Evolutionary conservation across 441 rosid species (phyloP).

Genomic region (Arabidopsis hybrid): DNA sequence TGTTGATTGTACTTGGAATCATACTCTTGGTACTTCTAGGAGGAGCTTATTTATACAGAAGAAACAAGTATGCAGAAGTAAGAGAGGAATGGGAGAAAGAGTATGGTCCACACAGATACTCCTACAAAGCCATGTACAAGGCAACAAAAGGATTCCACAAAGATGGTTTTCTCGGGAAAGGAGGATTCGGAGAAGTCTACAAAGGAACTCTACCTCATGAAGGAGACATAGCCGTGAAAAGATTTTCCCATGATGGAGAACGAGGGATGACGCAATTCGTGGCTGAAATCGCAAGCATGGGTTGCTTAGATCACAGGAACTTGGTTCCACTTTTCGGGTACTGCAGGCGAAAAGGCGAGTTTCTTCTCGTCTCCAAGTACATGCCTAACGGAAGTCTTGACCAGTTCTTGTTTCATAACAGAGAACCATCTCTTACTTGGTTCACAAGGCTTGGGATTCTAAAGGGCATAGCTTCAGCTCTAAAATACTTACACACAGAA

Average conservation of each 20-base stretch:
- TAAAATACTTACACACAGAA: conserved; percentile 65
- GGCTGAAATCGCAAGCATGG: conserved; percentile 62
- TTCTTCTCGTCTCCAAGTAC: conserved; percentile 58
- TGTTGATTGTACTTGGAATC: conserved; percentile 29
- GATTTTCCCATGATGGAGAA: conserved; percentile 47
- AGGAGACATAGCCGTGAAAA: conserved; percentile 49
- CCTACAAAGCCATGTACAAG: conserved; percentile 53
- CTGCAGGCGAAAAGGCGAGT: conserved; percentile 60
- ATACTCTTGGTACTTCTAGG: conserved; percentile 18
- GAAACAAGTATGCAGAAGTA: conserved; percentile 49
- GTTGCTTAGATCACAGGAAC: conserved; percentile 58
- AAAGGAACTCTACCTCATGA: conserved; percentile 53
- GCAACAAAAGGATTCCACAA: conserved; percentile 66
- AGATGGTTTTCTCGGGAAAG: conserved; percentile 52
- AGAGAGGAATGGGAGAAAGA: conserved; percentile 64
- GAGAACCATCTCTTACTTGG: conserved; percentile 49
- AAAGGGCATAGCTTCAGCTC: conserved; percentile 57
- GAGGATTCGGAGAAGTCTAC: conserved; percentile 71
- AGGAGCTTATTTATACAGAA: conserved; percentile 42
- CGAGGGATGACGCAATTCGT: conserved; percentile 72
- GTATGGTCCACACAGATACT: conserved; percentile 62
- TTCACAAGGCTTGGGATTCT: conserved; percentile 51
- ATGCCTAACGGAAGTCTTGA: conserved; percentile 72
- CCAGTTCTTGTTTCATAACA: conserved; percentile 43
- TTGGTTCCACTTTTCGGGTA: conserved; percentile 64